phyloP scores from a whole-genome alignment of 2,329 filamentous ascomycete species.

The Peltaster fructicola region DNA sequence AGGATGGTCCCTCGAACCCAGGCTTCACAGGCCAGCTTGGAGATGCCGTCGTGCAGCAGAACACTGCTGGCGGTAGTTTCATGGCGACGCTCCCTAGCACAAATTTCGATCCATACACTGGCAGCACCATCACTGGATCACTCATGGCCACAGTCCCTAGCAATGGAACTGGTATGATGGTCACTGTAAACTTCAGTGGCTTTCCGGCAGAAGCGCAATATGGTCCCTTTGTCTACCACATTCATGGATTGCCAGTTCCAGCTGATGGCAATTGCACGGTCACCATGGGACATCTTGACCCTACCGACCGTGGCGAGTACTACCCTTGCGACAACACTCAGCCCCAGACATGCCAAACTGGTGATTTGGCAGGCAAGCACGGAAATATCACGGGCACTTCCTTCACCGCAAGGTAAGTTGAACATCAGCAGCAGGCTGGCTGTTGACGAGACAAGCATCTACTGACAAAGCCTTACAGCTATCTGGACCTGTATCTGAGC shows the following conservation, averaged over 20 bases:
- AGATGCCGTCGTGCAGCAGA: no score
- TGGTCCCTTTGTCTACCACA: constrained; percentile 39
- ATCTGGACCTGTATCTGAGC: constrained; percentile 41
- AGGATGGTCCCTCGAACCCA: no score
- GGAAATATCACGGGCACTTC: constrained; percentile 32
- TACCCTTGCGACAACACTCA: constrained; percentile 39
- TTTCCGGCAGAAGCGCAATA: constrained; percentile 4
- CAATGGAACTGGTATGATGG: constrained; percentile 3
- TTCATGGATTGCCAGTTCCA: constrained; percentile 49
- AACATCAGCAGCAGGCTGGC: no score
- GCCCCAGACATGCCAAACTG: constrained; percentile 54
- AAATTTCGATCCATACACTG: constrained; percentile 6
- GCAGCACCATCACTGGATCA: constrained; percentile 5
- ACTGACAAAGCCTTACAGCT: no score
- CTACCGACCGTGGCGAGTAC: constrained; percentile 45
- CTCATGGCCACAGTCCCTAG: constrained; percentile 2
- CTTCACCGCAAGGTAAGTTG: no score
- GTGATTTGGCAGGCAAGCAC: constrained; percentile 60
- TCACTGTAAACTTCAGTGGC: constrained; percentile 5
- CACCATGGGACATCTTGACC: constrained; percentile 53
- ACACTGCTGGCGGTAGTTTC: no score
- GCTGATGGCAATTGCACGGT: constrained; percentile 51
- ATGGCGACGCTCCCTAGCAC: constrained; percentile 4
- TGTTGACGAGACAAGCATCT: no score
- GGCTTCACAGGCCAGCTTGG: no score